Evolutionary conservation across 345 rosid genomes (phyloP), one percentile per base, ranked within the genome.

Genomic region (Xanthoceras sorbifolium): DNA sequence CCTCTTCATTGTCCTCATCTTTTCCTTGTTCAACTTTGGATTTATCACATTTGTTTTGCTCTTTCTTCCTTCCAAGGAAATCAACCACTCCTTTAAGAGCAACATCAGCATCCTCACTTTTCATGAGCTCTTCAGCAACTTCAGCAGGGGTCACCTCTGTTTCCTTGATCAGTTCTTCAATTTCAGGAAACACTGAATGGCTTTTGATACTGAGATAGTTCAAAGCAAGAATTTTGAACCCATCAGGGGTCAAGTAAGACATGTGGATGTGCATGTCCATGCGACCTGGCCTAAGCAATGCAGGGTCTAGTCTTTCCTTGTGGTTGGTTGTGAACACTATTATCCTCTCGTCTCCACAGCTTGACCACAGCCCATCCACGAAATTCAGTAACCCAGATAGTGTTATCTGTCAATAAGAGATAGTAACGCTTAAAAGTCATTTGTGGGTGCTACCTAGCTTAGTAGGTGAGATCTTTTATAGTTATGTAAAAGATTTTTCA

Each of bases 61-160:
- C 71, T 52, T 65, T 75, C 71, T 75, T 65, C 71, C 25, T 50
- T 10, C 3, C 17, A 1, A 89, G 87, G 76, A 85, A 87, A 22
- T 78, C 78, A 11, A 78, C 8, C 0, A 87, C 74, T 4, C 84
- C 85, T 6, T 40, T 25, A 23, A 89, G 80, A 31, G 79, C 88
- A 63, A 55, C 69, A 36, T 87, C 89, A 65, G 68, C 31, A 72
- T 85, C 82, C 20, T 87, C 88, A 34, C 80, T 85, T 32, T 81
- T 85, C 89, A 89, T 78, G 54, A 89, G 50, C 76, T 84, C 87
- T 74, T 87, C 89, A 6, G 89, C 89, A 55, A 87, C 76, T 62
- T 86, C 82, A 0, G 89, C 89, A 0, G 89, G 90, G 38, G 84
- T 87, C 29, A 84, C 88, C 59, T 85, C 81, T 1, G 77, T 72